Evolutionary conservation across 345 rosid species (phyloP).

Genomic region (Aquilaria sinensis): DNA sequence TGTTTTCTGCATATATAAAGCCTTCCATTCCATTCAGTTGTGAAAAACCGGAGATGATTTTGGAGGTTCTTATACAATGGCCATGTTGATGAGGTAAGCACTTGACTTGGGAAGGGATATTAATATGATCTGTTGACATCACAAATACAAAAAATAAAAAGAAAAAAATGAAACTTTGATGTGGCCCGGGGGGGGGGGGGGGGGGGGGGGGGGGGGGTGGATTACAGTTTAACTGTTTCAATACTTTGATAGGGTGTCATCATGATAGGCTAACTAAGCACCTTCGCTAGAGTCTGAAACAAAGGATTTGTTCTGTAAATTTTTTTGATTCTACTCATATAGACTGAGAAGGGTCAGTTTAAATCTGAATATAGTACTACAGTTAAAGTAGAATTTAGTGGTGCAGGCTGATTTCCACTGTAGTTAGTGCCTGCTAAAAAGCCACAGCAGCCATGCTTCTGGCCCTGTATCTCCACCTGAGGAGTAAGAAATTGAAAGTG

Average conservation of each 20-base stretch:
- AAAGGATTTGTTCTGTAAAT: too few relatives aligned
- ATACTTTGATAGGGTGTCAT: neutral
- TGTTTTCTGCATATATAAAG: neutral
- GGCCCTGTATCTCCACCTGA: slow-evolving; percentile 27
- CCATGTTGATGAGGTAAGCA: slow-evolving; percentile 10
- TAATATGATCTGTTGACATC: neutral
- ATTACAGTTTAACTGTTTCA: neutral
- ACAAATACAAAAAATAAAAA: neutral
- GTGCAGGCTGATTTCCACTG: slow-evolving; percentile 35
- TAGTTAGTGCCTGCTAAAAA: slow-evolving; percentile 34
- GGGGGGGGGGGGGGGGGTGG: neutral
- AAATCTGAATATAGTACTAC: slow-evolving; percentile 14
- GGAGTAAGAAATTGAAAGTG: slow-evolving; percentile 14
- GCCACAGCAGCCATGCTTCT: slow-evolving; percentile 39
- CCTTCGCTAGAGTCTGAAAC: too few relatives aligned
- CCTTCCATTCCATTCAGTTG: neutral
- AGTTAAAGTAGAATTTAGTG: slow-evolving; percentile 14
- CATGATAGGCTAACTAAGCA: neutral
- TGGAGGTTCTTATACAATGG: slow-evolving; percentile 10
- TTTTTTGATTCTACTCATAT: slow-evolving; percentile 14
- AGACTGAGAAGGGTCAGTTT: slow-evolving; percentile 22
- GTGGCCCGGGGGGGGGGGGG: neutral
- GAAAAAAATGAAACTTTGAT: neutral
- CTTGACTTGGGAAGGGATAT: slow-evolving; percentile 10
- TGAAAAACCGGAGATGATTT: neutral